Evolutionary conservation across 2,329 filamentous ascomycete species (phyloP).

Genomic region (Boeremia exigua): DNA sequence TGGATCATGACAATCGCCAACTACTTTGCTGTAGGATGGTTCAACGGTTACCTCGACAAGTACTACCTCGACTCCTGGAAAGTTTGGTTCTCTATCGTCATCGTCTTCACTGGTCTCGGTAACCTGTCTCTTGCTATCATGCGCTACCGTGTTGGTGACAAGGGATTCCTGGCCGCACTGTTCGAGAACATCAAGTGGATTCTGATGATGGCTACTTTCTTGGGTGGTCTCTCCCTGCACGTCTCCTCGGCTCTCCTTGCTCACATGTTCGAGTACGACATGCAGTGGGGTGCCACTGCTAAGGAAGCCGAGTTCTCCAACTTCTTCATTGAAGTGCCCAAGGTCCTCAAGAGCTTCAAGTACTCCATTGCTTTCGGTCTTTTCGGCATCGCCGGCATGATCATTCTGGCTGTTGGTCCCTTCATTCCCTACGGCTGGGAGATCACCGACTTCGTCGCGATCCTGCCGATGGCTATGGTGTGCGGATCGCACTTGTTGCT

Average conservation of each 20-base stretch:
- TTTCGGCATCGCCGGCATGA: slow-evolving; percentile 65
- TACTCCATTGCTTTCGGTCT: slow-evolving; percentile 71
- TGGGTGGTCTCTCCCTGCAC: slow-evolving; percentile 80
- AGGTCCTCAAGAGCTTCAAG: slow-evolving; percentile 79
- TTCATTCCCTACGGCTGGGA: slow-evolving; percentile 68
- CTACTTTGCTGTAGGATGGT: slow-evolving; percentile 74
- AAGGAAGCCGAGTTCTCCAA: slow-evolving; percentile 84
- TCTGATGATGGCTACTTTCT: slow-evolving; percentile 74
- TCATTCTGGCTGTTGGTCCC: slow-evolving; percentile 66
- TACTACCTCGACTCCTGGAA: slow-evolving; percentile 77
- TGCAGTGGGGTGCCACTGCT: slow-evolving; percentile 81
- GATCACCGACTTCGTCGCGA: slow-evolving; percentile 64
- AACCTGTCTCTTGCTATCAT: slow-evolving; percentile 66
- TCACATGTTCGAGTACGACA: slow-evolving; percentile 85
- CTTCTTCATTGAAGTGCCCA: slow-evolving; percentile 84
- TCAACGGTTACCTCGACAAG: slow-evolving; percentile 75
- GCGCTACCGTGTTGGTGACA: slow-evolving; percentile 65
- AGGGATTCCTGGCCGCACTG: slow-evolving; percentile 57
- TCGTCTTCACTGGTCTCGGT: slow-evolving; percentile 68
- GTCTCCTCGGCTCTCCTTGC: slow-evolving; percentile 77
- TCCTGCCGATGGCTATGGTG: slow-evolving; percentile 78
- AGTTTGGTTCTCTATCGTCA: slow-evolving; percentile 58
- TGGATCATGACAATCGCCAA: slow-evolving; percentile 69
- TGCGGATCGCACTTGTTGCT: slow-evolving; percentile 71
- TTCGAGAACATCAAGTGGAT: slow-evolving; percentile 68